Evolutionary conservation across 2,329 filamentous ascomycete species (phyloP), one percentile per base, ranked within the genome.

Genomic region (Ilyonectria destructans): DNA sequence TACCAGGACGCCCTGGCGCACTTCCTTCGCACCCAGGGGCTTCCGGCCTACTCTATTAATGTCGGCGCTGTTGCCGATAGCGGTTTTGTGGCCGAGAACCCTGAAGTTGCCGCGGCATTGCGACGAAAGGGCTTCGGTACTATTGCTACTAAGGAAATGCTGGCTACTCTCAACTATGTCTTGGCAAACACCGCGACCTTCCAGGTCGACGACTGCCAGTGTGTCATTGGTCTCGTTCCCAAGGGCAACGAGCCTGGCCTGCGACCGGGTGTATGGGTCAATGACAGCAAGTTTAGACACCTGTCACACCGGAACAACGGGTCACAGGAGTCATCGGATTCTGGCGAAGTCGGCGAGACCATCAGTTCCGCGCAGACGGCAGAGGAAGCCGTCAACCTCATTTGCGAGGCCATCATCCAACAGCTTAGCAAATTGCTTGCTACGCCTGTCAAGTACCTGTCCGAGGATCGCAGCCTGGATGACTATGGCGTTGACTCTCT

Each of bases 1-100:
- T 83, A 79, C 73, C 79, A 82, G 37, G 81, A 83, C 65, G 76
- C 74, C 7, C 75, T 85, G 40, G 71, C 71, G 2, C 74, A 69
- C 29, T 70, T 73, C 57, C 73, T 76, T 13, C 58, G 57, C 4
- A 46, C 65, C 2, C 57, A 69, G 12, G 73, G 71, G 8, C 46
- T 68, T 37, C 45, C 68, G 3, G 73, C 65, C 6, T 71, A 62
- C 9, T 62, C 72, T 5, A 63, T 79, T 51, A 71, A 79, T 45
- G 21, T 79, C 1, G 75, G 75, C 10, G 67, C 69, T 31, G 63
- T 77, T 8, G 69, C 70, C 13, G 74, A 79, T 9, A 74, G 67
- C 9, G 74, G 71, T 29, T 73, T 67, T 29, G 68, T 71, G 19
- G 71, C 68, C 48, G 72, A 74, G 69, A 69, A 69, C 59, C 71